Base-by-base conservation (phyloP, 179 eudicot genomes). In the Silene coronaria region DNA sequence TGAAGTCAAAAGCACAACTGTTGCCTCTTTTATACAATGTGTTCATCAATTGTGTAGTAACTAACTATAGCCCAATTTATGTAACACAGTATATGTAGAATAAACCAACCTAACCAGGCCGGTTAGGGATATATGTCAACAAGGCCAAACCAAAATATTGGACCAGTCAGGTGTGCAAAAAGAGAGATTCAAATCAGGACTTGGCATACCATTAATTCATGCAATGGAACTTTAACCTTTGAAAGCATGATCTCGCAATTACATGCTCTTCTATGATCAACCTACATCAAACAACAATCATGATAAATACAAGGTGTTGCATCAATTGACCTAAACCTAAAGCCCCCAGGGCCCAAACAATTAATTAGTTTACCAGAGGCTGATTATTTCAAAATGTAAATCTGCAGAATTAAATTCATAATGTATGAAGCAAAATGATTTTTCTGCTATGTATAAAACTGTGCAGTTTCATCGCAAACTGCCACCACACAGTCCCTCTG, bases 181-280 rank as follows among this genome's bases (percentile, higher is more conserved):
- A 14, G 42, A 42, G 42, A 28, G 70, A 26, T 24, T 68, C 1
- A 46, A 73, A 63, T 46, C 46, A 78, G 59, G 21, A 30, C 38
- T 28, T 30, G 66, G 74, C 81, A 66, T 86, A 93, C 98, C 97
- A 85, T 84, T 71, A 93, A 77, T 38, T 93, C 92, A 30, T 73
- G 85, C 80, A 88, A 77, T 34, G 98, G 90, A 78, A 88, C 88
- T 84, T 91, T 93, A 71, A 93, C 96, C 88, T 93, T 91, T 79
- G 98, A 90, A 82, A 93, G 93, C 97, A 93, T 93, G 75, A 93
- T 93, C 80, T 93, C 98, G 80, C 97, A 91, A 82, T 93, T 93
- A 73, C 88, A 91, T 53, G 97, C 97, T 72, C 97, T 90, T 76
- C 97, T 85, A 71, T 78, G 91, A 51, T 91, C 98, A 85, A 93